Percentiles rank a stretch among this genome's conserved stretches.
Evolutionary conservation across 2,329 filamentous ascomycete species (phyloP).

Genomic region (Neonectria punicea): DNA sequence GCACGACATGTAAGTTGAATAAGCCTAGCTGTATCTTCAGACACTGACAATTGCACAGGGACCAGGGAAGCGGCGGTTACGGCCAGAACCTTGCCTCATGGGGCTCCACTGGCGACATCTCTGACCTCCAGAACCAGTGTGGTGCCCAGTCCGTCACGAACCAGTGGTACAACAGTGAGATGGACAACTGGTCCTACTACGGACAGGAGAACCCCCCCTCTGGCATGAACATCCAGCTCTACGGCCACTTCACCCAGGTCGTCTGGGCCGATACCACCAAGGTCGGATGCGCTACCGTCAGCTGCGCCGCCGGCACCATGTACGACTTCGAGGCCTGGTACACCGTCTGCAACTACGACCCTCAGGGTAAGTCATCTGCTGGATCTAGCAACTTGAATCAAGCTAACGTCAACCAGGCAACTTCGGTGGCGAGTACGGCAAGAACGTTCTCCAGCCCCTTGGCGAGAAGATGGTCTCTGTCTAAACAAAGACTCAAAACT

Average conservation of each 20-base stretch:
- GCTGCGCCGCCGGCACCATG: constrained; percentile 67
- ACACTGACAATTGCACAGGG: constrained; percentile 55
- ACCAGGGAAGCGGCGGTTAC: constrained; percentile 71
- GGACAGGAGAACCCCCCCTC: constrained; percentile 66
- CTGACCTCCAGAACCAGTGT: constrained; percentile 57
- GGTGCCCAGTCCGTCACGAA: constrained; percentile 78
- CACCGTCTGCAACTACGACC: constrained; percentile 90
- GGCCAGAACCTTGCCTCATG: constrained; percentile 92
- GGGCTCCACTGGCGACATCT: constrained; percentile 54
- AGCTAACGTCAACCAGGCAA: constrained; percentile 55
- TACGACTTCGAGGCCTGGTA: constrained; percentile 68
- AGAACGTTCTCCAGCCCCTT: constrained; percentile 59
- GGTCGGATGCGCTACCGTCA: constrained; percentile 72
- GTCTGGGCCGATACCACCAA: constrained; percentile 53
- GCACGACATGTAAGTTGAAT: constrained; percentile 76
- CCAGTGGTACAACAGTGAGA: constrained; percentile 90
- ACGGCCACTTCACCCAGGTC: constrained; percentile 65
- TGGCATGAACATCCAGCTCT: constrained; percentile 70
- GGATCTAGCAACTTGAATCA: no score
- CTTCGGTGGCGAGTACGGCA: constrained; percentile 59
- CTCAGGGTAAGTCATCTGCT: constrained; percentile 67
- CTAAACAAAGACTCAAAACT: constrained; percentile 33
- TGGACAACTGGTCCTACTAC: constrained; percentile 68
- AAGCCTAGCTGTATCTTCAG: neutral
- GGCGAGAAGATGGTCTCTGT: constrained; percentile 39